Evolutionary conservation across 179 eudicot species (phyloP), one percentile per base, ranked within the genome.

Genomic region (Beta macrorhiza): DNA sequence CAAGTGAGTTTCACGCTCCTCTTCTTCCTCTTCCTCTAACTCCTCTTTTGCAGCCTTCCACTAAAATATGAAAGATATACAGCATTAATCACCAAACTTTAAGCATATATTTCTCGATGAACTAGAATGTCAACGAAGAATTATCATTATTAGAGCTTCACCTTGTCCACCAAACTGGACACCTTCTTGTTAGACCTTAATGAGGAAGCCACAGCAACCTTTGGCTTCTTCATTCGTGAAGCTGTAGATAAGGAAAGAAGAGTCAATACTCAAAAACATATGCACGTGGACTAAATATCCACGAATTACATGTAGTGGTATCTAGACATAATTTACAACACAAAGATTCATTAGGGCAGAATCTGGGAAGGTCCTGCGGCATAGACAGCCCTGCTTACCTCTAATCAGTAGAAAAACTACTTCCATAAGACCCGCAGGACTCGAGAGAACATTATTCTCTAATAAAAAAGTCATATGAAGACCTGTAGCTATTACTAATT

Each of bases 21-120:
- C 93, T 85, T 92, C 93, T 80, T 94, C 95, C n/a, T 91, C 93
- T 79, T 92, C 97, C 49, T 89, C 87, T 87, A 96, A 69, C 85
- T 96, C 97, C 88, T 96, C 99, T 82, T 96, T 96, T 67, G 94
- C 99, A 82, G 99, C 99, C 86, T 90, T 96, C 99, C 99, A 96
- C 99, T 96, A 81, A 73, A 19, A 6, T 29, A 83, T 67, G 56
- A 73, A 75, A 84, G 19, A 67, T 6, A 37, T 4, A 56, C 32
- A 59, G 19, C 7, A 52, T 57, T 78, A 55, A 15, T 61, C 44
- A 64, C 78, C 61, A 71, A 63, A 76, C 52, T 45, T 70, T 56
- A 29, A 79, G 57, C 45, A 71, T 53, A 45, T 15, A 10, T 20
- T 55, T 25, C 11, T 37, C 56, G 2, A 61, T 17, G 19, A 76